Base-by-base conservation (phyloP, 2,329 filamentous ascomycete species). In the Dactylellina cionopaga region DNA sequence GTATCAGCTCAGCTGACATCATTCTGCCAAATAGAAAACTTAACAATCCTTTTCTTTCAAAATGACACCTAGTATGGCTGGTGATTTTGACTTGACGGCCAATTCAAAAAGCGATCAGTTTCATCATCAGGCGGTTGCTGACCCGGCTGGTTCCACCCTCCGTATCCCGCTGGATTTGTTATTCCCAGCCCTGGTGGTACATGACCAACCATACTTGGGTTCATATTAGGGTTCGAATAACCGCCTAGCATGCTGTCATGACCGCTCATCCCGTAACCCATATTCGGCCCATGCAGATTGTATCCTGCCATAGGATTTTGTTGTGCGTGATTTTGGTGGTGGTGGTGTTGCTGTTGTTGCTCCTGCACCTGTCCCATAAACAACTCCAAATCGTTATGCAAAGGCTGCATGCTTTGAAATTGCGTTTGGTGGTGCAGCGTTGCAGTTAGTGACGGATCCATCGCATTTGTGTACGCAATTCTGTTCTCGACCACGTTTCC, bases 401-500 rank as follows among this genome's bases (percentile, higher is more conserved):
- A 51, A 33, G 46, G 58, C 24, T 63, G 58, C 62, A 60, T 60
- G 44, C 35, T 54, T 58, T 63, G 60, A 25, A 49, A 65, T 22
- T 73, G 60, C 15, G 68, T 25, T 27, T 59, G 51, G 10, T 56
- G 68, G 37, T 63, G 59, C 19, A 68, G 47, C 25, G 62, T 51
- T 11, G 52, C 60, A 5, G 56, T 46, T 19, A 69, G 33, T 41
- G 52, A 66, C 13, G 66, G 47, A 46, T 74, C 56, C 63, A 70
- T 70, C 33, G 41, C 27, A 17, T 49, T 63, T 13, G 55, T 46
- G 24, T 71, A 66, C 17, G 59, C 33, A 11, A 66, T 64, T 29
- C 62, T 68, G 31, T 56, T 59, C 29, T 62, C 70, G 33, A 74
- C 55, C 52, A 74, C 58, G 56, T 59, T 52, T 59, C 63, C 64